A percentile compares a stretch with the other conserved stretches of the same genome.
Evolutionary conservation across 495 filamentous ascomycete genomes (phyloP).

Genomic region (Achaetomiella virescens): DNA sequence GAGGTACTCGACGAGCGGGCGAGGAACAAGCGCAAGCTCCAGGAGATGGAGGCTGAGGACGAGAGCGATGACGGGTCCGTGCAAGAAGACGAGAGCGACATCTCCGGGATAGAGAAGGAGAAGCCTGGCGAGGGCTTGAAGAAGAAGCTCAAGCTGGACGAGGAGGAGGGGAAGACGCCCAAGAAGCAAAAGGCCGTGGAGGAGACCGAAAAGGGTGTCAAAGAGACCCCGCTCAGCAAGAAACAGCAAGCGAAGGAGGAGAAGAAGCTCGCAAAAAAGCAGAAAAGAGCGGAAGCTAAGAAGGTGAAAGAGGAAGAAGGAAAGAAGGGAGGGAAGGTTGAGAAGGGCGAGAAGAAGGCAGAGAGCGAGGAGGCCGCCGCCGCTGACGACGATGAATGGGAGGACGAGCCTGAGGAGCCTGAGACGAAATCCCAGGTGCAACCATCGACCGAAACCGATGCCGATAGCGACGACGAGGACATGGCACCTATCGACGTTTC

Average conservation of each 20-base stretch:
- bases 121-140: constrained; percentile 49
- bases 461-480: constrained; percentile 13
- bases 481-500: constrained; percentile 43
- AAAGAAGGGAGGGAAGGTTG: constrained; percentile 23
- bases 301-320: constrained; percentile 29
- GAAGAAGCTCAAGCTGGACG: constrained; percentile 39
- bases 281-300: constrained; percentile 32
- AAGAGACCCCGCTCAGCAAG: constrained; percentile 16
- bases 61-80: constrained; percentile 28
- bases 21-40: constrained; percentile 56
- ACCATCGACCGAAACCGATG: constrained; percentile 19
- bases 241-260: constrained; percentile 29
- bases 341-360: constrained; percentile 19
- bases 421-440: constrained; percentile 6
- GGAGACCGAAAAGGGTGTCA: constrained; percentile 24
- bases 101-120: constrained; percentile 46
- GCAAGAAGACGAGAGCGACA: constrained; percentile 32
- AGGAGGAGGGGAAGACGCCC: constrained; percentile 30
- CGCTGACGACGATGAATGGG: constrained; percentile 7
- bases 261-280: constrained; percentile 34
- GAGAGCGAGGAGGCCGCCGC: constrained; percentile 19
- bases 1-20: constrained; percentile 79
- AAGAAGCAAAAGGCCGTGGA: constrained; percentile 42
- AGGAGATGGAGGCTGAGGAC: constrained; percentile 27
- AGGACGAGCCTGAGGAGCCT: constrained; percentile 7